Conservation (phyloP, 148 eudicot genomes). For the Cornus controversa region DNA sequence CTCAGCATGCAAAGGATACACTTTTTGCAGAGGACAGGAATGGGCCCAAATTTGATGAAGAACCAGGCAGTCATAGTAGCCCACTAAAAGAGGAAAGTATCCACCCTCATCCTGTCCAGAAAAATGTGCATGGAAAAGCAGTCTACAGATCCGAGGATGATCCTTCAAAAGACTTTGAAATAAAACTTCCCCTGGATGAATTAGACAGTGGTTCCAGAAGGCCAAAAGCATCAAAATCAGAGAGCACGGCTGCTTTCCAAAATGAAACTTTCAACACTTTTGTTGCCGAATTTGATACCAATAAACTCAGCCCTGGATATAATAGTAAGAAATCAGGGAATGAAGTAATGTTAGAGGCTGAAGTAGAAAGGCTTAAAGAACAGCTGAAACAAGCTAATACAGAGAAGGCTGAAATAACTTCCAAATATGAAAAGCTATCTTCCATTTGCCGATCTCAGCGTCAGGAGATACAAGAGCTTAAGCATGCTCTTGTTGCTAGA, state of each 20-base stretch:
- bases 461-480: slow-evolving; percentile 92
- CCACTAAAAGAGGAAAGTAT: slow-evolving; percentile 28
- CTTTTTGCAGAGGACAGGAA: slow-evolving; percentile 39
- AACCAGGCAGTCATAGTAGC: slow-evolving; percentile 22
- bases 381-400: slow-evolving; percentile 64
- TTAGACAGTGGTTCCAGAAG: slow-evolving; percentile 21
- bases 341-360: slow-evolving; percentile 53
- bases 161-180: slow-evolving; percentile 35
- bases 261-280: slow-evolving; percentile 68
- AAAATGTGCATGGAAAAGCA: slow-evolving; percentile 23
- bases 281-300: slow-evolving; percentile 76
- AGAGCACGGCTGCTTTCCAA: slow-evolving; percentile 39
- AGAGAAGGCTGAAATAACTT: slow-evolving; percentile 75
- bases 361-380: slow-evolving; percentile 70
- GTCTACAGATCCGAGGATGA: slow-evolving; percentile 13
- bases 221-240: slow-evolving; percentile 33
- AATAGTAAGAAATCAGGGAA: slow-evolving; percentile 33
- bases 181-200: slow-evolving; percentile 37
- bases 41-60: slow-evolving; percentile 55
- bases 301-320: slow-evolving; percentile 48
- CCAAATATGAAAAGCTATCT: slow-evolving; percentile 90
- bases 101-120: slow-evolving; percentile 22
- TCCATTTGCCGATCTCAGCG: slow-evolving; percentile 89
- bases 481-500: slow-evolving; percentile 65
- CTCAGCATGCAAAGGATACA: slow-evolving; percentile 73